Percentiles rank a stretch among this genome's conserved stretches.
Evolutionary conservation across 2,329 filamentous ascomycete genomes (phyloP).

Genomic region (Pseudogymnoascus sp.): DNA sequence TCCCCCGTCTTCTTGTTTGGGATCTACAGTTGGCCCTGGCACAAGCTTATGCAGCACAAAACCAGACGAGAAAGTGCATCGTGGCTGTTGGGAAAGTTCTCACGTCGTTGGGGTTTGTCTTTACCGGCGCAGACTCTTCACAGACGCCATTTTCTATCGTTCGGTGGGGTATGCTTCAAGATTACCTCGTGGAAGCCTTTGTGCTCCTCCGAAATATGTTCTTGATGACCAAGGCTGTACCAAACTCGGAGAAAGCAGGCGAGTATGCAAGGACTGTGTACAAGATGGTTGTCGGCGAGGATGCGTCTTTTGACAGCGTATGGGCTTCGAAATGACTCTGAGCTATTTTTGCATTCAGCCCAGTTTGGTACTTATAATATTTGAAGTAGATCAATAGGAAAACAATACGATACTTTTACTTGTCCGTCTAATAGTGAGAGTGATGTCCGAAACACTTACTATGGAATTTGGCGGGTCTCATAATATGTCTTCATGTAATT

Average conservation of each 20-base stretch:
- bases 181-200: slow-evolving; percentile 26
- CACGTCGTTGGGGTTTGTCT: slow-evolving; percentile 11
- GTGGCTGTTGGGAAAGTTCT: slow-evolving; percentile 3
- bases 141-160: slow-evolving; percentile 9
- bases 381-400: neutral
- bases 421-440: neutral
- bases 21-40: slow-evolving; percentile 20
- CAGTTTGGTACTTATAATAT: neutral
- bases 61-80: slow-evolving; percentile 6
- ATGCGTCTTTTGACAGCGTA: slow-evolving; percentile 25
- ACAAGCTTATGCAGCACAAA: slow-evolving; percentile 1
- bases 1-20: slow-evolving; percentile 23
- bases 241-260: slow-evolving; percentile 20
- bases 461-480: neutral
- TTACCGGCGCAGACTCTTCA: slow-evolving; percentile 10
- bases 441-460: neutral
- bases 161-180: slow-evolving; percentile 27
- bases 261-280: slow-evolving; percentile 29
- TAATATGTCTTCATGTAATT: neutral
- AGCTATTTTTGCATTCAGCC: neutral
- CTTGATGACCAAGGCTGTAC: slow-evolving; percentile 15
- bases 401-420: neutral
- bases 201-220: slow-evolving; percentile 25
- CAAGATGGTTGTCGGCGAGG: slow-evolving; percentile 30
- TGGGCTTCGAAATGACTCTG: neutral